Evolutionary conservation across 2,329 filamentous ascomycete genomes (phyloP), one percentile per base, ranked within the genome.

Genomic region (Aspergillus brunneoviolaceus): DNA sequence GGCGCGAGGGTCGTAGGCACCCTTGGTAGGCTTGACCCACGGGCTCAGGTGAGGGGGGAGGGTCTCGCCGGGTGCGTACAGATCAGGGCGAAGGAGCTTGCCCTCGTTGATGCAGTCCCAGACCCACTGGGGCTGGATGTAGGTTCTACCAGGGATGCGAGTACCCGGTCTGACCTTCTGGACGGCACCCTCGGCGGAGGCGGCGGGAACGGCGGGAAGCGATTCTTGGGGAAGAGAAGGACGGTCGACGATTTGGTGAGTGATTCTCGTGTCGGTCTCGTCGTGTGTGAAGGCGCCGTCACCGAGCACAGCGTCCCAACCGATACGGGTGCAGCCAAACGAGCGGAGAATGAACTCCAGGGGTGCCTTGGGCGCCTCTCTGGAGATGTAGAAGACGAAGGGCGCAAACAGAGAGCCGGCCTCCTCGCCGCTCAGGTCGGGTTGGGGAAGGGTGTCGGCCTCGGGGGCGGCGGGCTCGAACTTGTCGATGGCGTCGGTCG

Each of bases 51-150:
- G 95, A 12, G 95, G 95, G 23, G 95, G 95, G 33, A 99, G 82
- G 67, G 91, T 88, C 19, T 93, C 89, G 19, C 95, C 95, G 2
- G 95, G 95, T 0, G 89, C 91, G 71, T 99, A 99, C 39, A 93
- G 79, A 72, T 97, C 92, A 33, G 93, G 87, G 65, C 90, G 85
- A 74, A 97, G 88, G 58, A 99, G 81, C 76, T 94, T 92, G 63
- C 92, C 91, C 50, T 95, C 91, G 74, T 99, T 99, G 74, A 96
- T 81, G 70, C 91, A 94, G 73, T 99, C 95, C 95, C 95, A 99
- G 4, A 99, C 87, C 94, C 96, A 99, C 75, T 99, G 95, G 21
- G 95, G 95, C 80, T 99, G 95, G 58, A 99, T 80, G 69, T 99
- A 99, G 64, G 87, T 92, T 66, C 95, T 85, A 39, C 94, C 94